Base-by-base conservation (phyloP, 176 grass and related monocot species). In the Poa annua region DNA sequence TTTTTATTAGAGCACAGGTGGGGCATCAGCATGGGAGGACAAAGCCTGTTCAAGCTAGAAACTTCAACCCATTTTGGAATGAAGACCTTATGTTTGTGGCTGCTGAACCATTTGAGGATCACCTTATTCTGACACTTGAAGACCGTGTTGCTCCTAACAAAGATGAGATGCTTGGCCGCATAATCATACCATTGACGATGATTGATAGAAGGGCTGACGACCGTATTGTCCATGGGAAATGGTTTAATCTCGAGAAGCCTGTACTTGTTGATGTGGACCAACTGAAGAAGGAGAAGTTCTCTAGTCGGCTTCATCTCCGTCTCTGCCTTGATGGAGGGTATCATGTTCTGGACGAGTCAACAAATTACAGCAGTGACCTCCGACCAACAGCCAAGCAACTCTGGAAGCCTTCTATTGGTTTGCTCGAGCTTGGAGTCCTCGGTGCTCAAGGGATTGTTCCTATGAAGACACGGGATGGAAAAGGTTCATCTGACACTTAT, bases 61-160 rank as follows among this genome's bases (percentile, higher is more conserved):
- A 91, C 77, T 90, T 88, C 50, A 99, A 92, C 75, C 93, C 93
- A 12, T 83, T 96, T 44, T 99, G 96, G 96, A 99, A 99, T 66
- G 93, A 99, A 85, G 93, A 96, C 42, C 84, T 92, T 77, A 90
- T 99, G 96, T 94, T 99, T 96, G 93, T 99, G 74, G 91, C 87
- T 72, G 93, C 96, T 42, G 93, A 99, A 80, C 96, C 96, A 32
- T 99, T 96, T 66, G 93, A 99, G 71, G 96, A 99, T 78, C 89
- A 94, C 85, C 93, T 99, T 85, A 72, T 99, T 78, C 85, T 99
- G 47, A 92, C 96, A 3, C 87, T 99, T 56, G 93, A 96, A 88
- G 93, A 99, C 74, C 87, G 87, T 71, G 89, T 90, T 16, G 96
- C 62, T 71, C 96, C 96, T 67, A 96, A 93, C 62, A 99, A 96